Evolutionary conservation across 2,329 filamentous ascomycete species (phyloP).

Genomic region (Fusarium domesticum): DNA sequence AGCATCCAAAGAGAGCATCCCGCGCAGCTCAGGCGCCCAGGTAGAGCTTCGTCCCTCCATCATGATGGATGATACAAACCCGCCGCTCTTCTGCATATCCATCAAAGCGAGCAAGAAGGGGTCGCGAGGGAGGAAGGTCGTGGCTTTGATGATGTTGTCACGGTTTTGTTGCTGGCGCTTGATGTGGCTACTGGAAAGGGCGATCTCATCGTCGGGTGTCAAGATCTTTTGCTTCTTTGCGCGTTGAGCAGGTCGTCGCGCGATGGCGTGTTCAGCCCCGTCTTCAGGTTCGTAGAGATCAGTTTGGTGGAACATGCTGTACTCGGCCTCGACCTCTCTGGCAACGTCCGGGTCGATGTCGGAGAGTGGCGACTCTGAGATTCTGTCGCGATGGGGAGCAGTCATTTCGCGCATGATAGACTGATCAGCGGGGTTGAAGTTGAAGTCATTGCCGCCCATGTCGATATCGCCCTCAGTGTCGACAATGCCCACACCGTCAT

Average conservation of each 20-base stretch:
- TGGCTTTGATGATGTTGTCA: constrained; percentile 78
- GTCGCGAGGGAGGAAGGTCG: constrained; percentile 81
- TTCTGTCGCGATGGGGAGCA: constrained; percentile 53
- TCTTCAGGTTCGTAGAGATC: constrained; percentile 62
- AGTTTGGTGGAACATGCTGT: constrained; percentile 50
- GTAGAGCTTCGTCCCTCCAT: constrained; percentile 72
- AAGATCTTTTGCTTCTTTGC: constrained; percentile 76
- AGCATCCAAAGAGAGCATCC: constrained; percentile 84
- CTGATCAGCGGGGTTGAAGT: constrained; percentile 59
- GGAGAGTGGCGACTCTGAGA: constrained; percentile 68
- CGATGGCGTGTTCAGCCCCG: constrained; percentile 55
- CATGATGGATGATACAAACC: constrained; percentile 84
- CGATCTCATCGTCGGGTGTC: constrained; percentile 75
- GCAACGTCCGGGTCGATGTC: constrained; percentile 65
- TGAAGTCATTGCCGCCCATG: constrained; percentile 63
- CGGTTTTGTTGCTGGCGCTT: constrained; percentile 83
- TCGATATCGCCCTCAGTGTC: constrained; percentile 62
- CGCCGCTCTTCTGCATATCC: constrained; percentile 87
- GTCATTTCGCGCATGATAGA: constrained; percentile 53
- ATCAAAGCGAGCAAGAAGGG: constrained; percentile 82
- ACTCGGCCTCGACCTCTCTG: constrained; percentile 58
- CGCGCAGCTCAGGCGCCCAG: constrained; percentile 90
- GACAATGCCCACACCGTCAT: constrained; percentile 56
- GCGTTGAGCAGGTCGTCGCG: constrained; percentile 68
- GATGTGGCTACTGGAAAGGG: constrained; percentile 73